phyloP scores from a whole-genome alignment of 1,284 basidiomycete species.

The Fomitopsis schrenkii region DNA sequence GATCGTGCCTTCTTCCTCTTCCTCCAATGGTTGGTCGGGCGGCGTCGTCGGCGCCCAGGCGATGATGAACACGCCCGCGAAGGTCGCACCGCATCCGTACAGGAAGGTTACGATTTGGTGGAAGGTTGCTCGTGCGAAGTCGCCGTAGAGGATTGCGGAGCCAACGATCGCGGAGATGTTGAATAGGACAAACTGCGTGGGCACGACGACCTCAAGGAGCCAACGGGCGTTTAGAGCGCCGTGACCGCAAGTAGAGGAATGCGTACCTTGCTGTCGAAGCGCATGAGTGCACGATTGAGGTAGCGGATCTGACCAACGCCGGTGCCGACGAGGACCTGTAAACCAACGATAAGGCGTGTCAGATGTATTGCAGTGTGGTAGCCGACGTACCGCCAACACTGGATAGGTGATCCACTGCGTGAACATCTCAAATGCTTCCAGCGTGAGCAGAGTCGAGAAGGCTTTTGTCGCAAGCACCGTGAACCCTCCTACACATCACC shows the following conservation, averaged over 20 bases:
- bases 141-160: slow-evolving; percentile 90
- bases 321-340: slow-evolving; percentile 69
- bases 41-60: slow-evolving; percentile 46
- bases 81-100: slow-evolving; percentile 80
- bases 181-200: slow-evolving; percentile 92
- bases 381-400: slow-evolving; percentile 47
- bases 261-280: slow-evolving; percentile 78
- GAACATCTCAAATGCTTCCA: slow-evolving; percentile 73
- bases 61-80: slow-evolving; percentile 83
- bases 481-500: slow-evolving; percentile 68
- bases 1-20: slow-evolving; percentile 27
- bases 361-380: not conserved
- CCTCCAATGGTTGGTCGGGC: slow-evolving; percentile 18
- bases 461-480: slow-evolving; percentile 95
- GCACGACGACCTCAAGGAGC: slow-evolving; percentile 73
- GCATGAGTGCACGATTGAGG: slow-evolving; percentile 86
- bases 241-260: slow-evolving; percentile 3
- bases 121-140: slow-evolving; percentile 80
- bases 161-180: slow-evolving; percentile 87
- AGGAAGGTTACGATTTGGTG: slow-evolving; percentile 85
- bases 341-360: not conserved
- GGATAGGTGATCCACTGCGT: slow-evolving; percentile 79
- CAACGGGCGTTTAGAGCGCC: not conserved
- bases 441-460: slow-evolving; percentile 79
- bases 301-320: slow-evolving; percentile 90